Evolutionary conservation across 495 filamentous ascomycete genomes (phyloP).

Genomic region (Cairneyella variabilis): DNA sequence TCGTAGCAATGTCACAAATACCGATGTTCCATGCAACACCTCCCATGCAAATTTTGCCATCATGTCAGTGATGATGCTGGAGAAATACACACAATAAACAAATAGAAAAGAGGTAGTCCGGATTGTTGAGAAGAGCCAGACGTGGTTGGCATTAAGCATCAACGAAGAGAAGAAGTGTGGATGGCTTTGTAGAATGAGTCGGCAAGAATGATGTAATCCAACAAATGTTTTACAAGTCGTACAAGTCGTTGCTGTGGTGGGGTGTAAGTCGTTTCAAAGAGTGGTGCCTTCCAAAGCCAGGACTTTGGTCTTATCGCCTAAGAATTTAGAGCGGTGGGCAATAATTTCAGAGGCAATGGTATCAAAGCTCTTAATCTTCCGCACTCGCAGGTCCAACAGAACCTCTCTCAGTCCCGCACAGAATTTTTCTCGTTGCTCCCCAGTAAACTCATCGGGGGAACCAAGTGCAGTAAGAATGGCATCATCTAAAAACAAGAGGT

Average conservation of each 20-base stretch:
- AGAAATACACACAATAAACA: slow-evolving; percentile 6
- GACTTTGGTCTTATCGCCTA: slow-evolving; percentile 48
- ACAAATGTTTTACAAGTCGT: slow-evolving; percentile 8
- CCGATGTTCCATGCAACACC: slow-evolving; percentile 23
- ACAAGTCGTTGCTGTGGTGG: slow-evolving; percentile 10
- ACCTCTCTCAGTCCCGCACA: slow-evolving; percentile 70
- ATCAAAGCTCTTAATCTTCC: slow-evolving; percentile 75
- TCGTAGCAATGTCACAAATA: slow-evolving; percentile 23
- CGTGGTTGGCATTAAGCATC: not conserved
- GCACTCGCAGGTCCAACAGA: slow-evolving; percentile 68
- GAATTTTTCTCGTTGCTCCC: slow-evolving; percentile 69
- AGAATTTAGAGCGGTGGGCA: slow-evolving; percentile 63
- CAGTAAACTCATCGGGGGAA: slow-evolving; percentile 63
- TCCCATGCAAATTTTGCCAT: slow-evolving; percentile 14
- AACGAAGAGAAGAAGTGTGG: not conserved
- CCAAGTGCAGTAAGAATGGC: slow-evolving; percentile 82
- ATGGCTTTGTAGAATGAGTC: not conserved
- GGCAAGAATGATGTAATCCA: slow-evolving; percentile 1
- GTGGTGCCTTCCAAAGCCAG: slow-evolving; percentile 26
- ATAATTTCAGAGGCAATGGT: slow-evolving; percentile 78
- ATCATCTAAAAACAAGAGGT: slow-evolving; percentile 67
- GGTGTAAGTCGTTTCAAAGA: slow-evolving; percentile 14
- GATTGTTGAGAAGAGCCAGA: slow-evolving; percentile 3
- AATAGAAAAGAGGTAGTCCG: slow-evolving; percentile 13
- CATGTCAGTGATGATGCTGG: slow-evolving; percentile 4